Evolutionary conservation across 75 land plant species (phyloP).

Genomic region (Picea glauca): DNA sequence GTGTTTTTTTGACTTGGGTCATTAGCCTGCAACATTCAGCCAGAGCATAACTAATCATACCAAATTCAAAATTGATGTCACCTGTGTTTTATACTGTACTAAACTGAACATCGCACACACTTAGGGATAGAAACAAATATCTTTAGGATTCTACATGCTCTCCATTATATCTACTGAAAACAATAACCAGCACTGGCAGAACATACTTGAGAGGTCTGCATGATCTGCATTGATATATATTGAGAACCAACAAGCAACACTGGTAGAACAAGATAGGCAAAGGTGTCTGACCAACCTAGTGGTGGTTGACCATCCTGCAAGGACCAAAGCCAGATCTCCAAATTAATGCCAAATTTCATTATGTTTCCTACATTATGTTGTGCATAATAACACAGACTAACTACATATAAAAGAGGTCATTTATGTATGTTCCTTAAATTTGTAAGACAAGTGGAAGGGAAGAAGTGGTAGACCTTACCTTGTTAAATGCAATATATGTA

Average conservation of each 20-base stretch:
- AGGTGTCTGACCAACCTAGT: conserved; percentile 91
- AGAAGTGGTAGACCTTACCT: not conserved
- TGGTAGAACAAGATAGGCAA: conserved; percentile 91
- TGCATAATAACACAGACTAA: not conserved
- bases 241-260: conserved; percentile 78
- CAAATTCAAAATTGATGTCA: not conserved
- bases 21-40: conserved; percentile 46
- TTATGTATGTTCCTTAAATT: not conserved
- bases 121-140: not conserved
- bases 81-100: not conserved
- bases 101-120: conserved; percentile 1
- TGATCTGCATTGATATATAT: conserved; percentile 85
- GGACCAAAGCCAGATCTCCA: not conserved
- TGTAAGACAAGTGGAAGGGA: not conserved
- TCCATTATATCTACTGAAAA: not conserved
- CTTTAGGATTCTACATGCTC: not conserved
- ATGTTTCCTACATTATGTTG: not conserved
- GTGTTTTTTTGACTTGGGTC: conserved; percentile 91
- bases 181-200: not conserved
- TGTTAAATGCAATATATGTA: not conserved
- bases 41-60: conserved; percentile 2
- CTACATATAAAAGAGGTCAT: not conserved
- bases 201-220: conserved; percentile 76
- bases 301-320: conserved; percentile 98
- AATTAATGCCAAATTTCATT: not conserved